These are phyloP conservation scores for Dothistroma septosporum DNA, from an alignment of 2,329 filamentous ascomycete species.

Conservation along the genomic window DNA sequence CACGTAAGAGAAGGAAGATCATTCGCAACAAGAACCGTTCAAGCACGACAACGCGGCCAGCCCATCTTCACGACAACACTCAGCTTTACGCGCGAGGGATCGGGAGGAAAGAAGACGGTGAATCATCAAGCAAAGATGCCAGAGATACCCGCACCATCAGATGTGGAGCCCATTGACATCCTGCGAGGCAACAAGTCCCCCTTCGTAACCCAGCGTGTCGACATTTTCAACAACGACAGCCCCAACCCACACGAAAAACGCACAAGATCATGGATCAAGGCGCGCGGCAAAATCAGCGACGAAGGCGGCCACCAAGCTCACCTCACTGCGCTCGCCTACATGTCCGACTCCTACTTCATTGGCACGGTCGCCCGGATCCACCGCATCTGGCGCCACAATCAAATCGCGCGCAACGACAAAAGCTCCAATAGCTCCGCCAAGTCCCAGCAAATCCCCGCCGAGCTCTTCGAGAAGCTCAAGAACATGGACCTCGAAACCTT, in stretches of 20 bases:
- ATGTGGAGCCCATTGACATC: constrained; percentile 35
- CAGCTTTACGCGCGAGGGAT: constrained; percentile 71
- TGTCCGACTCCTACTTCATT: constrained; percentile 84
- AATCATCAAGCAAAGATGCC: constrained; percentile 60
- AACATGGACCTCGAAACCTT: constrained; percentile 44
- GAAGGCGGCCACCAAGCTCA: constrained; percentile 75
- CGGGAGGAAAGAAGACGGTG: constrained; percentile 54
- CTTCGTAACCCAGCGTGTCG: constrained; percentile 56
- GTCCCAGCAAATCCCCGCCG: constrained; percentile 34
- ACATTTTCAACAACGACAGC: constrained; percentile 52
- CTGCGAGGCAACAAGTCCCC: constrained; percentile 44
- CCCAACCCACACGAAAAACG: constrained; percentile 61
- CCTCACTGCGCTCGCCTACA: constrained; percentile 83
- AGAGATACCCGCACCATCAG: constrained; percentile 41
- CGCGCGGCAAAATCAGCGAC: constrained; percentile 67
- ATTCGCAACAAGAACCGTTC: constrained; percentile 91
- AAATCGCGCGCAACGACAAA: constrained; percentile 11
- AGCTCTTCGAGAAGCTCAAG: constrained; percentile 43
- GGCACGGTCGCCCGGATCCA: constrained; percentile 81
- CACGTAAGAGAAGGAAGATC: constrained; percentile 84
- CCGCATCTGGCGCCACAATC: constrained; percentile 68
- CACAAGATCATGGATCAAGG: constrained; percentile 66
- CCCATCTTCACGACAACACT: constrained; percentile 95
- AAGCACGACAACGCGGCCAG: constrained; percentile 80
- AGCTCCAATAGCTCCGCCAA: constrained; percentile 20